Conservation (phyloP, 164 flowering plant genomes). For the Macadamia integrifolia region DNA sequence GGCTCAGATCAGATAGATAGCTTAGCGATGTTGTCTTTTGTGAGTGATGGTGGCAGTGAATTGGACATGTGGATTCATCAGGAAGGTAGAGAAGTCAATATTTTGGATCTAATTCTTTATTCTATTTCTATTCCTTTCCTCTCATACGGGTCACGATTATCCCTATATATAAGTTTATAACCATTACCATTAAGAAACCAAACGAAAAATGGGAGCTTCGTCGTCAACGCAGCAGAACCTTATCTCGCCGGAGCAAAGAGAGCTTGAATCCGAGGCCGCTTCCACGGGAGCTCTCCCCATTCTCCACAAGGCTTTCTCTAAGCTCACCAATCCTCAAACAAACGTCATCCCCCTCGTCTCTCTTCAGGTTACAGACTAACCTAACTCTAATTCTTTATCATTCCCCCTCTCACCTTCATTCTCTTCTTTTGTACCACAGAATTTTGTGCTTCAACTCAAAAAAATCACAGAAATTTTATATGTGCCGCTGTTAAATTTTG, state of each 20-base stretch:
- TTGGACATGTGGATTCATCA: no score
- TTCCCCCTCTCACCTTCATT: not conserved
- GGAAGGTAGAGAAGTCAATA: no score
- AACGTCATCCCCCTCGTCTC: conserved; percentile 42
- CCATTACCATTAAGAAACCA: no score
- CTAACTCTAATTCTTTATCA: not conserved
- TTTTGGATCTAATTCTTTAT: no score
- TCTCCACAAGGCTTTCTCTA: conserved; percentile 62
- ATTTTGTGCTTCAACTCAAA: not conserved
- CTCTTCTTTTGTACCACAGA: not conserved
- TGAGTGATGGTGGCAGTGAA: no score
- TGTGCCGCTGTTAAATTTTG: no score
- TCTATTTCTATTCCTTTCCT: no score
- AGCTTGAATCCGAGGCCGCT: conserved; percentile 57
- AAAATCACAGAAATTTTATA: no score
- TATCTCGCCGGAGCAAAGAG: conserved; percentile 41
- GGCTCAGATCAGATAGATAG: no score
- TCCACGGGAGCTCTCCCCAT: conserved; percentile 68
- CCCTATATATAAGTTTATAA: no score
- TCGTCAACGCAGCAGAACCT: conserved; percentile 36
- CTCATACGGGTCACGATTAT: no score
- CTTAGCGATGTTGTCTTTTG: no score
- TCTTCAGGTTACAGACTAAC: conserved; percentile 39
- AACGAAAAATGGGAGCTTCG: conserved; percentile 58
- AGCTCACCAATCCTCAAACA: conserved; percentile 53